phyloP scores from a whole-genome alignment of 2,329 filamentous ascomycete genomes.

The Colletotrichum incanum region DNA sequence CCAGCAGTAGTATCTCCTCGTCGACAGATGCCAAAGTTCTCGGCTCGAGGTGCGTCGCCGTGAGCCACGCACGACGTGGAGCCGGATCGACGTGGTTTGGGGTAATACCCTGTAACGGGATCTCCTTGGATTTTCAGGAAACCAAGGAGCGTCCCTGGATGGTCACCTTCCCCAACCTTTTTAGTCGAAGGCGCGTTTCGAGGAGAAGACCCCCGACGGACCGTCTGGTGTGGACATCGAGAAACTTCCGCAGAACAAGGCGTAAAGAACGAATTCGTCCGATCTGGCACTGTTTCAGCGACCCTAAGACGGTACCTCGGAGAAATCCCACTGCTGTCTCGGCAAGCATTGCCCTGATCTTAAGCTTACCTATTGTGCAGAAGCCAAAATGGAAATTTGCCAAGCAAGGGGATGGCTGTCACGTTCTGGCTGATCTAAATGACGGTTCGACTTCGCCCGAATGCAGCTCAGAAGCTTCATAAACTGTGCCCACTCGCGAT shows the following conservation, averaged over 20 bases:
- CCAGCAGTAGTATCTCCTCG: constrained; percentile 12
- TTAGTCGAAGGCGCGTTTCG: constrained; percentile 23
- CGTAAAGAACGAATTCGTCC: constrained; percentile 25
- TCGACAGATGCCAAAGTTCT: constrained; percentile 15
- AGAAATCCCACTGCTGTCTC: not conserved
- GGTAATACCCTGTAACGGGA: constrained; percentile 4
- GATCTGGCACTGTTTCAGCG: constrained; percentile 34
- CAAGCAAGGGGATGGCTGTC: constrained; percentile 26
- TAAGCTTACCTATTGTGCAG: constrained; percentile 32
- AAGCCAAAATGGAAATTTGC: not conserved
- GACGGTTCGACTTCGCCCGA: constrained; percentile 31
- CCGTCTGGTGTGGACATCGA: constrained; percentile 14
- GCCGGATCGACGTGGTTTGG: constrained; percentile 26
- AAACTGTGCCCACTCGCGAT: constrained; percentile 13
- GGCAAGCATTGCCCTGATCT: constrained; percentile 21
- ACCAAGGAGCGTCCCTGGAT: constrained; percentile 20
- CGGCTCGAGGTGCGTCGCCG: constrained; percentile 5
- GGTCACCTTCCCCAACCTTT: not conserved
- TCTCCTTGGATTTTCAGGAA: not conserved
- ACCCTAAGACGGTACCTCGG: not conserved
- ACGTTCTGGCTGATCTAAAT: not conserved
- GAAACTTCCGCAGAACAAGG: constrained; percentile 28
- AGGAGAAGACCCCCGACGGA: not conserved
- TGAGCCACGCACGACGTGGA: not conserved
- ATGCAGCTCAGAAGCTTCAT: constrained; percentile 33